Base-by-base conservation (phyloP, 257 asterid genomes). In the Solanum chilense region DNA sequence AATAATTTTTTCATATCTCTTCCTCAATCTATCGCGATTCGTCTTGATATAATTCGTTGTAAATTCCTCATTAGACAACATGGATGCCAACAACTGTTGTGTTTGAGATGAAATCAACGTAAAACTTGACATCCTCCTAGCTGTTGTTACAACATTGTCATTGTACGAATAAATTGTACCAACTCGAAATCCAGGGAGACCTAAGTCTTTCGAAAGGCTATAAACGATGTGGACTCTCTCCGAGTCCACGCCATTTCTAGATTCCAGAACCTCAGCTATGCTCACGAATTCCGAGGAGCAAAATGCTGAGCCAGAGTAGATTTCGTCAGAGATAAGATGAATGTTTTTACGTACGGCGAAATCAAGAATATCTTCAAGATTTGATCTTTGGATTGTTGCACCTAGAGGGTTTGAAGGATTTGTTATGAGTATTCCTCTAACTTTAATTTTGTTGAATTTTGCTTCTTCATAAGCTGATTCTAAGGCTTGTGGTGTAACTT, bases 321-420 rank as follows among this genome's bases (percentile, higher is more conserved):
- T 92, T 82, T 92, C 94, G 66, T 92, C 94, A 0, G 93, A 91
- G 29, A 92, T 89, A 21, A 92, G 93, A 35, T 92, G 94, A 69
- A 92, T 92, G 29, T 91, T 89, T 84, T 91, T 91, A 3, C 39
- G 60, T 0, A 89, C 77, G 2, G 44, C 92, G 45, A 91, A 92
- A 37, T 92, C 93, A 1, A 90, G 90, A 60, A 90, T 87, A 14
- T 70, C 85, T 76, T 89, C 91, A 6, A 91, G 87, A 78, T 83
- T 69, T 1, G 88, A 25, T 6, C 90, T 87, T n/a, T 86, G 91
- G 14, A 90, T 87, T 11, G 94, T 92, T 25, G 92, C 90, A 4
- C 94, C 94, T 29, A 92, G 13, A 29, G 94, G 94, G 39, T 92
- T 92, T 33, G 94, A 92, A 18, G 94, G 94, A 49, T 92, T 92